Conservation (phyloP, 768 basidiomycete species). For the Pisolithus albus region DNA sequence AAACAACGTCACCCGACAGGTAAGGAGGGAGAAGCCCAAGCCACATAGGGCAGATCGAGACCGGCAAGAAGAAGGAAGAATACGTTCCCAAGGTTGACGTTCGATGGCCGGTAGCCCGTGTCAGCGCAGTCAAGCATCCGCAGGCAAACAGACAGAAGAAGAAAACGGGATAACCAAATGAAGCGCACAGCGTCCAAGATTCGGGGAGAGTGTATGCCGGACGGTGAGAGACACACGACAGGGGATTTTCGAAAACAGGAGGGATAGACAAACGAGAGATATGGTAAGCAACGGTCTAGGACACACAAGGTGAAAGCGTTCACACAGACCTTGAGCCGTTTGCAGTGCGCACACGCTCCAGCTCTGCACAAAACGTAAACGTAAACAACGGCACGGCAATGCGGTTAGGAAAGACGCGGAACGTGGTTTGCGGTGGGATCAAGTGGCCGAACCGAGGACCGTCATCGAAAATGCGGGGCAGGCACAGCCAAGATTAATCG, state of each 20-base stretch:
- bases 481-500: slow-evolving; percentile 2
- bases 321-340: slow-evolving; percentile 71
- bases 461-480: background rate
- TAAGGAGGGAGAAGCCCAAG: background rate
- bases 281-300: slow-evolving; percentile 15
- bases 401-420: slow-evolving; percentile 3
- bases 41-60: background rate
- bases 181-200: slow-evolving; percentile 3
- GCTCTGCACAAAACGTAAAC: slow-evolving; percentile 38
- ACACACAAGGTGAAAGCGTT: slow-evolving; percentile 5
- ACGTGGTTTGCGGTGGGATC: slow-evolving; percentile 5
- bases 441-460: slow-evolving; percentile 12
- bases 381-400: slow-evolving; percentile 1
- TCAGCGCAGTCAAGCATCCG: background rate
- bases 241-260: slow-evolving; percentile 9
- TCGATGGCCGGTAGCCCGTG: background rate
- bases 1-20: background rate
- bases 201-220: slow-evolving; percentile 18
- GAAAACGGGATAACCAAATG: slow-evolving; percentile 7
- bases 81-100: background rate
- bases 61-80: too few species aligned
- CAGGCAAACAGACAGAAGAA: background rate
- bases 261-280: slow-evolving; percentile 5
- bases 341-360: slow-evolving; percentile 82
- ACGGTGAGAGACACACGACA: background rate